A percentile compares a stretch with the other conserved stretches of the same genome.
These are phyloP conservation scores for Aschersonia sp. DNA, from an alignment of 2,329 filamentous ascomycete genomes.

Conservation along the genomic window DNA sequence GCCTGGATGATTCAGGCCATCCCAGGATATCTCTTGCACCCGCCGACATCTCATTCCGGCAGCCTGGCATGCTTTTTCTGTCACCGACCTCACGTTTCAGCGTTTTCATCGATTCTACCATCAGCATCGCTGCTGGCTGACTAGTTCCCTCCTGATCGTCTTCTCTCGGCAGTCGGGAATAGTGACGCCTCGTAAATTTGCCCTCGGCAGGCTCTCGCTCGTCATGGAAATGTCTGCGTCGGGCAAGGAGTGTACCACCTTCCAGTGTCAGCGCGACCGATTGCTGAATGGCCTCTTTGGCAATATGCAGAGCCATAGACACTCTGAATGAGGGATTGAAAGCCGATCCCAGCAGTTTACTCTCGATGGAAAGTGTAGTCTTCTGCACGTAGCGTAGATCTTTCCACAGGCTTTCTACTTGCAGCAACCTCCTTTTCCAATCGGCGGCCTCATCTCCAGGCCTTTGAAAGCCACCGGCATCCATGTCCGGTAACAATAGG, in stretches of 20 bases:
- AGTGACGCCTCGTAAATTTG: too few species aligned
- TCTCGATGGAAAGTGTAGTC: constrained; percentile 17
- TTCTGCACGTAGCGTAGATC: constrained; percentile 15
- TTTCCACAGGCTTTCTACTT: constrained; percentile 19
- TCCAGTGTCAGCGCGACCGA: constrained; percentile 11
- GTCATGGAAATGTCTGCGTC: constrained; percentile 3
- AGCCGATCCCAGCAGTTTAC: constrained; percentile 17
- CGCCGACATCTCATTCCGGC: too few species aligned
- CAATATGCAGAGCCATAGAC: constrained; percentile 15
- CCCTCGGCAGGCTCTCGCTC: neutral
- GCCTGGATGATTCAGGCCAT: too few species aligned
- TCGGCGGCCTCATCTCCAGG: constrained; percentile 1
- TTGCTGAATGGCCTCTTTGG: constrained; percentile 7
- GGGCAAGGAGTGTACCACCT: constrained; percentile 1
- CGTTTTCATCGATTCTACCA: too few species aligned
- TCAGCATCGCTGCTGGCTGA: too few species aligned
- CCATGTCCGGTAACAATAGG: constrained; percentile 2
- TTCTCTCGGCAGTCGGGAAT: too few species aligned
- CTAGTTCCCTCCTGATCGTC: too few species aligned
- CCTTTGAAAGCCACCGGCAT: neutral
- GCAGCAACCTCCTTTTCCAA: constrained; percentile 14
- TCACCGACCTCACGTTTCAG: too few species aligned
- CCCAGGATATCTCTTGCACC: too few species aligned
- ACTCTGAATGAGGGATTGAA: constrained; percentile 13
- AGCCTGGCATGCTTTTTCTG: too few species aligned